These are phyloP conservation scores for Trichoderma asperellum DNA, from an alignment of 2,329 filamentous ascomycete species.

Conservation along the genomic window DNA sequence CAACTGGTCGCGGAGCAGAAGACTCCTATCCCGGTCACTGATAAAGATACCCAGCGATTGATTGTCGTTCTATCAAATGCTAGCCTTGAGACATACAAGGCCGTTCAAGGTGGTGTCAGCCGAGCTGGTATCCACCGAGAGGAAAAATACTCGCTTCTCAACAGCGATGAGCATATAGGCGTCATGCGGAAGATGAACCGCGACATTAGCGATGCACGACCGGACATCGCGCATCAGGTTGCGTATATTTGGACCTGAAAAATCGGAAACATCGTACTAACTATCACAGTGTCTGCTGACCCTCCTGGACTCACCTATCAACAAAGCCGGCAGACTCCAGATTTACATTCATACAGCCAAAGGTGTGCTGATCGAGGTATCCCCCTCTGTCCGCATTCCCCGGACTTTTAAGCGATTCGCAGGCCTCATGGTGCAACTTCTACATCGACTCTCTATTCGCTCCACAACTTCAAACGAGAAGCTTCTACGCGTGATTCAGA, in stretches of 20 bases:
- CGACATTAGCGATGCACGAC: constrained; percentile 95
- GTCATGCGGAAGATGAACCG: constrained; percentile 99
- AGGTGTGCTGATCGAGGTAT: constrained; percentile 96
- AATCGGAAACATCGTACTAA: constrained; percentile 54
- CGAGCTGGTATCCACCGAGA: constrained; percentile 71
- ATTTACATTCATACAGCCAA: constrained; percentile 99
- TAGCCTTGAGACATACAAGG: constrained; percentile 96
- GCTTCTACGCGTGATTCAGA: constrained; percentile 94
- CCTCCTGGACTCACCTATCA: constrained; percentile 95
- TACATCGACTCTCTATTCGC: constrained; percentile 93
- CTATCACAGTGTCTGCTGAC: constrained; percentile 84
- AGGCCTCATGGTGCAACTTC: constrained; percentile 95
- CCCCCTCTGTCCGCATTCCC: constrained; percentile 95
- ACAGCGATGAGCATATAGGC: constrained; percentile 98
- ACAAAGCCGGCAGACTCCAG: constrained; percentile 96
- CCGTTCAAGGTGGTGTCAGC: constrained; percentile 71
- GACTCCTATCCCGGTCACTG: constrained; percentile 76
- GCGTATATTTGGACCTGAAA: constrained; percentile 37
- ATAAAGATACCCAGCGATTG: constrained; percentile 88
- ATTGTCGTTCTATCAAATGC: constrained; percentile 98
- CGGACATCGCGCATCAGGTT: constrained; percentile 99
- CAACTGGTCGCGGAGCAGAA: constrained; percentile 94
- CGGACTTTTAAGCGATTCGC: constrained; percentile 99
- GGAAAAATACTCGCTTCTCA: constrained; percentile 96
- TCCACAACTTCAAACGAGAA: constrained; percentile 98